Conservation (phyloP, 371 early-diverging fungal species). For the Apophysomyces variabilis region DNA sequence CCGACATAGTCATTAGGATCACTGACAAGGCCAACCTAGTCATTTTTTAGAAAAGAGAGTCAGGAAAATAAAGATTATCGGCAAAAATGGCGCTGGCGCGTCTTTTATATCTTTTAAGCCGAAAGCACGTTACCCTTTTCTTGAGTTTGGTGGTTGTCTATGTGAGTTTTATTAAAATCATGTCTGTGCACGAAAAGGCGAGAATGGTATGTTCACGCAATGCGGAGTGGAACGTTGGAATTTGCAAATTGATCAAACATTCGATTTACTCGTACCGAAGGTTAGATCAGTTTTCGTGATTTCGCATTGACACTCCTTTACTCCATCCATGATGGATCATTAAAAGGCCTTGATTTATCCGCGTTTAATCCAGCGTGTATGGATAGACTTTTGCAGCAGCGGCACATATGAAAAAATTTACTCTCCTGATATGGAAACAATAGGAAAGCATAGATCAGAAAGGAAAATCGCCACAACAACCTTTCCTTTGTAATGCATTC, state of each 20-base stretch:
- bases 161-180: constrained; percentile 1
- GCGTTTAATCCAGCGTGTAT: no score
- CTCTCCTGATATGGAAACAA: no score
- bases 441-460: no score
- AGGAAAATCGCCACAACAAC: no score
- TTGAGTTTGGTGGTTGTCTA: background rate
- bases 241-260: constrained; percentile 7
- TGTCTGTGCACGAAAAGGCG: constrained; percentile 9
- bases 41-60: background rate
- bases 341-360: no score
- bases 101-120: background rate
- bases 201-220: constrained; percentile 8
- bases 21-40: background rate
- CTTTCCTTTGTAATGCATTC: no score
- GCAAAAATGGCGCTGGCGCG: background rate
- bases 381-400: no score
- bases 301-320: background rate
- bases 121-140: background rate
- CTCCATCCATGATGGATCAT: background rate
- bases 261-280: background rate
- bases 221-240: constrained; percentile 9
- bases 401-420: no score
- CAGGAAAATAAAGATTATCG: background rate
- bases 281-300: background rate
- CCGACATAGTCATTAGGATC: background rate